Conservation (phyloP, 345 rosid species). For the Moricandia arvensis region DNA sequence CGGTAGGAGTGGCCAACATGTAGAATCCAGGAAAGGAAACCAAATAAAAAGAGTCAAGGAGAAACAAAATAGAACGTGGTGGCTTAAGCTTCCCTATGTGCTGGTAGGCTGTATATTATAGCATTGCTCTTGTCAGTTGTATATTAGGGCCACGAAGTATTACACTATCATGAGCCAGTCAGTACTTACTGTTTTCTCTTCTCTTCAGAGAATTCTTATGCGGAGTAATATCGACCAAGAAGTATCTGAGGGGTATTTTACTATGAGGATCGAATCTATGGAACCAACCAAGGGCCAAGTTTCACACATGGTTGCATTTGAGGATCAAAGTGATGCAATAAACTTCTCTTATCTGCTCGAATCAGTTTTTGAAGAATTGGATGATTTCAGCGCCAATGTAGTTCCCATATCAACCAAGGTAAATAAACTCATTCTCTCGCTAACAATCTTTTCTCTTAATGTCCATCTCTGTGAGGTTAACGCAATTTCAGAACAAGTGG, state of each 20-base stretch:
- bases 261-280: conserved; percentile 38
- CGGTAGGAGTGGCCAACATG: conserved; percentile 26
- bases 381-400: conserved; percentile 58
- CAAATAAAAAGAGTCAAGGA: conserved; percentile 21
- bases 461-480: not conserved
- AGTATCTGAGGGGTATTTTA: conserved; percentile 52
- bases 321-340: conserved; percentile 74
- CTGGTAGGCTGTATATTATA: conserved; percentile 43
- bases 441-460: not conserved
- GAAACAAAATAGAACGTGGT: conserved; percentile 48
- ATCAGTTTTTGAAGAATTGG: conserved; percentile 64
- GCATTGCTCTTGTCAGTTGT: too few relatives aligned
- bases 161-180: not conserved
- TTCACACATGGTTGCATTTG: conserved; percentile 60
- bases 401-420: conserved; percentile 63
- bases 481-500: not conserved
- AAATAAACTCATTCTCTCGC: not conserved
- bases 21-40: conserved; percentile 29
- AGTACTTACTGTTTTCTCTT: not conserved
- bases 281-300: conserved; percentile 32
- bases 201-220: conserved; percentile 63
- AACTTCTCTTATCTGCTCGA: conserved; percentile 75
- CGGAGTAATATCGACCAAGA: conserved; percentile 53
- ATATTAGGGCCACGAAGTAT: not conserved
- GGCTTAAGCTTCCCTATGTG: conserved; percentile 77